Conservation (phyloP, 2,329 filamentous ascomycete genomes). For the Pseudovirgaria hyperparasitica region DNA sequence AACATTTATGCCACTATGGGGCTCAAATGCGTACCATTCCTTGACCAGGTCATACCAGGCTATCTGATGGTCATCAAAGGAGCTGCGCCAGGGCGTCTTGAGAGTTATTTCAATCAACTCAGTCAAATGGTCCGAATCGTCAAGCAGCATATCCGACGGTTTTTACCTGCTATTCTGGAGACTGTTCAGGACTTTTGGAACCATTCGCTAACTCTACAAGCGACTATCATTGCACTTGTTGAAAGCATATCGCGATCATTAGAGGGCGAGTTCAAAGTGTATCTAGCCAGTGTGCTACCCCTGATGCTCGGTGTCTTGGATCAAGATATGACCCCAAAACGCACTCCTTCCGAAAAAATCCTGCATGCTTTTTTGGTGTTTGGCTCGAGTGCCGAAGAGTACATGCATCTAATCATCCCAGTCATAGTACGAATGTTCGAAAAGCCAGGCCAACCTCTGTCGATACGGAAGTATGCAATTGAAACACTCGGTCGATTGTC, state of each 20-base stretch:
- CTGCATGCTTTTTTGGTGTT: constrained; percentile 94
- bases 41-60: constrained; percentile 85
- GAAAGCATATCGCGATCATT: constrained; percentile 89
- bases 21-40: constrained; percentile 88
- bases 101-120: constrained; percentile 96
- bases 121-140: constrained; percentile 90
- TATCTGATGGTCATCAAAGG: constrained; percentile 83
- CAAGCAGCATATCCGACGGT: constrained; percentile 87
- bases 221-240: constrained; percentile 81
- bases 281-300: constrained; percentile 76
- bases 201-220: constrained; percentile 64
- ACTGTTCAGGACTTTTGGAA: constrained; percentile 88
- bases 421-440: constrained; percentile 93
- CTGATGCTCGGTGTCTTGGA: constrained; percentile 92
- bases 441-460: constrained; percentile 66
- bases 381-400: constrained; percentile 89
- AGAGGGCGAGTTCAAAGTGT: constrained; percentile 96
- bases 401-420: constrained; percentile 97
- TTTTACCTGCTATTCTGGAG: constrained; percentile 72
- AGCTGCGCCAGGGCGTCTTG: constrained; percentile 63
- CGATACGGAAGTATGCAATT: constrained; percentile 76
- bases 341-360: constrained; percentile 77
- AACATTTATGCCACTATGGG: constrained; percentile 96
- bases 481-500: constrained; percentile 92
- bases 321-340: constrained; percentile 62